These are phyloP conservation scores for Tuber indicum DNA, from an alignment of 495 filamentous ascomycete genomes.

Conservation along the genomic window DNA sequence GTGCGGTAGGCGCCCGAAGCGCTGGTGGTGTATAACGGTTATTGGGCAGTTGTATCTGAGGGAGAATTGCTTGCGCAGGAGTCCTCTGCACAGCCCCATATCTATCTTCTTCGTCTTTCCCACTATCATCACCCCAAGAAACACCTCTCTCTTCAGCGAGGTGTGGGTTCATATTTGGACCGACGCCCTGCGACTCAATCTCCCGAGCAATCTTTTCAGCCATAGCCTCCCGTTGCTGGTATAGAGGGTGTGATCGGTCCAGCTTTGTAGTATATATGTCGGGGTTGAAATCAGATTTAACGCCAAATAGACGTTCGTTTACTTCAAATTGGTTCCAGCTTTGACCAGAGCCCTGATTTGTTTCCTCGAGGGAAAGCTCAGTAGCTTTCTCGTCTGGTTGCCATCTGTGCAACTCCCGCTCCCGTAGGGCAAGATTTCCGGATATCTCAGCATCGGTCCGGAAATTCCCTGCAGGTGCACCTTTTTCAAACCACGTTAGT, in stretches of 20 bases:
- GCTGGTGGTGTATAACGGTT: conserved; percentile 82
- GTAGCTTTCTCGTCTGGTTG: conserved; percentile 58
- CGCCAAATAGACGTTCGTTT: conserved; percentile 79
- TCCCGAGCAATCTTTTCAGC: conserved; percentile 82
- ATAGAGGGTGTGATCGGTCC: conserved; percentile 71
- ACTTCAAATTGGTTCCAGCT: conserved; percentile 90
- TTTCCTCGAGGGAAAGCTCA: conserved; percentile 49
- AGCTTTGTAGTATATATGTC: conserved; percentile 89
- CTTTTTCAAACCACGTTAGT: conserved; percentile 24
- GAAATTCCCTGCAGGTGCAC: conserved; percentile 47
- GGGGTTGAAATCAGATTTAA: conserved; percentile 84
- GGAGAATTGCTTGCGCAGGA: conserved; percentile 46
- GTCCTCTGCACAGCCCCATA: conserved; percentile 84
- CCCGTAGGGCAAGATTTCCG: conserved; percentile 57
- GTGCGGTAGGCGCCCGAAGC: conserved; percentile 65
- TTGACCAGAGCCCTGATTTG: conserved; percentile 45
- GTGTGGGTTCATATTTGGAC: conserved; percentile 63
- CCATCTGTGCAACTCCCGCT: conserved; percentile 80
- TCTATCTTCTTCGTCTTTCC: conserved; percentile 79
- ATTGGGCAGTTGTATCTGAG: conserved; percentile 47
- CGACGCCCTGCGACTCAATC: conserved; percentile 60
- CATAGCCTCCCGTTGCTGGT: conserved; percentile 64
- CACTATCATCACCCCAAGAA: conserved; percentile 55
- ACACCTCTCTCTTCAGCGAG: conserved; percentile 83
- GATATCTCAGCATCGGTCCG: conserved; percentile 87